Conservation (phyloP, 768 basidiomycete genomes). For the Lactarius sp. region DNA sequence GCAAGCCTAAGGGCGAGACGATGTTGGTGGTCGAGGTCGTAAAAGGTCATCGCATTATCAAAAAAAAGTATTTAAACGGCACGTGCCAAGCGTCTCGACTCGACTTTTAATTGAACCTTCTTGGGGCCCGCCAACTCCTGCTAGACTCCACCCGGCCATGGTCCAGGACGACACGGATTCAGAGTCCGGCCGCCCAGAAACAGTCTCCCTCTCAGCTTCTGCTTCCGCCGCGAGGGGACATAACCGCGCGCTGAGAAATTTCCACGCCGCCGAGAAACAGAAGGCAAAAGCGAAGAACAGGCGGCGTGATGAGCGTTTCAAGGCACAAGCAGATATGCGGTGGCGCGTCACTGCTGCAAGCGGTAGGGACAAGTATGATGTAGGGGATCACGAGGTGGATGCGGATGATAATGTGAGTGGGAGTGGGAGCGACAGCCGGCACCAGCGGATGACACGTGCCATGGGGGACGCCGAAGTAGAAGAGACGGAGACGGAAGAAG, state of each 20-base stretch:
- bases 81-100: conserved; percentile 15
- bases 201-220: conserved; percentile 20
- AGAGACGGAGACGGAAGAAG: not conserved
- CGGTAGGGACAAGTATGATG: conserved; percentile 6
- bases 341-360: conserved; percentile 2
- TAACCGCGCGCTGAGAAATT: conserved; percentile 12
- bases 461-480: conserved; percentile 25
- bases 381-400: conserved; percentile 10
- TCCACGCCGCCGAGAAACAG: conserved; percentile 14
- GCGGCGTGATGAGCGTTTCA: conserved; percentile 20
- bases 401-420: conserved; percentile 8
- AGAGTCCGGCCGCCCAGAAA: conserved; percentile 23
- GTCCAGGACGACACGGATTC: conserved; percentile 15
- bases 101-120: conserved; percentile 8
- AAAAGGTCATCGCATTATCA: conserved; percentile 5
- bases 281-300: conserved; percentile 21
- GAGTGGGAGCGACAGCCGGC: conserved; percentile 8
- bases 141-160: conserved; percentile 4
- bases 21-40: not conserved
- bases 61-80: conserved; percentile 5
- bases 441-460: conserved; percentile 23
- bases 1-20: not conserved
- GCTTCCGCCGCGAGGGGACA: conserved; percentile 16
- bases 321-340: conserved; percentile 19
- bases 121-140: not conserved